Base-by-base conservation (phyloP, 495 filamentous ascomycete genomes). In the Paragyromitra xinjiangensis region DNA sequence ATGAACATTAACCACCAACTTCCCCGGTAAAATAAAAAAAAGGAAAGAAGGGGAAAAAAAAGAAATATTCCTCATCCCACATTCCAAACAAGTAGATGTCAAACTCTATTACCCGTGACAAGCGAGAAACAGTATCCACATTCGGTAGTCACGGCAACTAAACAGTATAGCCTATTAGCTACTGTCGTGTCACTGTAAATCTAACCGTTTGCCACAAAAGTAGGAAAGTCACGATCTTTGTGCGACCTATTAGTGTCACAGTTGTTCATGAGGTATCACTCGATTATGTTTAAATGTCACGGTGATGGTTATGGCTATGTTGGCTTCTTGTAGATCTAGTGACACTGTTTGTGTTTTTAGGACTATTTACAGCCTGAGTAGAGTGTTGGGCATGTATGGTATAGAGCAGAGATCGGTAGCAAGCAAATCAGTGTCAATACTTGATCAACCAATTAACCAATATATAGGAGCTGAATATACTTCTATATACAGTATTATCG, bases 181-280 rank as follows among this genome's bases (percentile, higher is more conserved):
- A 22, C 16, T 53, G 16, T 53, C 50, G 50, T 53, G 50, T 53
- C n/a, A 53, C 50, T 53, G 12, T 51, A 51, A 51, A 51, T 19
- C 48, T 19, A 51, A 16, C 48, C 48, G 48, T 51, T 9, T 8
- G 42, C 42, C 12, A 45, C 12, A 14, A 9, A 45, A 14, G 1
- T 45, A 45, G 42, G 5, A 9, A 34, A 34, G 29, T 34, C 29
- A 34, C 44, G 44, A 48, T 48, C 44, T 48, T 16, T 48, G 44
- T 48, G 44, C 44, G 16, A 48, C 44, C 11, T 48, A n/a, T 53
- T 1, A 53, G 50, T 53, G 50, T 53, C 50, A 53, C 29, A 16
- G 11, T 61, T 37, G 1, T n/a, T 61, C 56, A 61, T 26, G 42
- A 14, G 0, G 48, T 64, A 44, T 64, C 62, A 64, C 62, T 64